Evolutionary conservation across 2,329 filamentous ascomycete genomes (phyloP).

Genomic region (Aquanectria penicillioides): DNA sequence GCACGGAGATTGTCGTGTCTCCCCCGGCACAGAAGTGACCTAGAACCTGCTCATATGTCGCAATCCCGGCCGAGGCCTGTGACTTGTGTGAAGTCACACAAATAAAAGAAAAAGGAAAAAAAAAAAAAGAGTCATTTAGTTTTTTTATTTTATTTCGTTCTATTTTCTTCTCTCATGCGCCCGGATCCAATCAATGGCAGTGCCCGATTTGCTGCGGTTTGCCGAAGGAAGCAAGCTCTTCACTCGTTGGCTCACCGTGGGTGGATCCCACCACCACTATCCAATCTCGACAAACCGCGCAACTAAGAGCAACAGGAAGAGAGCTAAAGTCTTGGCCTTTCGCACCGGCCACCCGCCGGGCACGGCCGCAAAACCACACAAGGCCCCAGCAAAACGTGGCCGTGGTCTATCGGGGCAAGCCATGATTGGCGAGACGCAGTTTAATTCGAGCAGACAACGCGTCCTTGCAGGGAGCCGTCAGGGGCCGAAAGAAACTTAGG

Average conservation of each 20-base stretch:
- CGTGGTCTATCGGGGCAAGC: conserved; percentile 25
- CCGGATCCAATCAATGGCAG: conserved; percentile 3
- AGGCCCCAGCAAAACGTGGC: conserved; percentile 32
- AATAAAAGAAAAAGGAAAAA: no score
- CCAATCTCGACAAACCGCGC: conserved; percentile 36
- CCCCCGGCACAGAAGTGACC: neutral
- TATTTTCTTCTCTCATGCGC: neutral
- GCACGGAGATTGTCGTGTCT: conserved; percentile 38
- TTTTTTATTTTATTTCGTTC: conserved; percentile 14
- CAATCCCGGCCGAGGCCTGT: conserved; percentile 1
- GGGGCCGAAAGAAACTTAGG: conserved; percentile 27
- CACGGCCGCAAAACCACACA: conserved; percentile 16
- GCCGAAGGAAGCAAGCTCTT: neutral
- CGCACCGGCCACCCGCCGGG: conserved; percentile 21
- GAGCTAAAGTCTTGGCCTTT: conserved; percentile 29
- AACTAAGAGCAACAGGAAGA: conserved; percentile 31
- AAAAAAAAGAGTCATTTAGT: conserved; percentile 1
- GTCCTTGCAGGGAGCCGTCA: conserved; percentile 32
- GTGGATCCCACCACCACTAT: conserved; percentile 32
- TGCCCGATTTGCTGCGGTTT: conserved; percentile 1
- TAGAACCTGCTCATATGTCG: conserved; percentile 6
- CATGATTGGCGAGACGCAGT: conserved; percentile 34
- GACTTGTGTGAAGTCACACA: conserved; percentile 18
- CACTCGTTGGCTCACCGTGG: conserved; percentile 14
- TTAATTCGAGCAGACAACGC: conserved; percentile 26